Percentiles rank a stretch among this genome's conserved stretches.
Conservation (phyloP, 805 yeast species). For the Saccharomycopsis sp. region DNA sequence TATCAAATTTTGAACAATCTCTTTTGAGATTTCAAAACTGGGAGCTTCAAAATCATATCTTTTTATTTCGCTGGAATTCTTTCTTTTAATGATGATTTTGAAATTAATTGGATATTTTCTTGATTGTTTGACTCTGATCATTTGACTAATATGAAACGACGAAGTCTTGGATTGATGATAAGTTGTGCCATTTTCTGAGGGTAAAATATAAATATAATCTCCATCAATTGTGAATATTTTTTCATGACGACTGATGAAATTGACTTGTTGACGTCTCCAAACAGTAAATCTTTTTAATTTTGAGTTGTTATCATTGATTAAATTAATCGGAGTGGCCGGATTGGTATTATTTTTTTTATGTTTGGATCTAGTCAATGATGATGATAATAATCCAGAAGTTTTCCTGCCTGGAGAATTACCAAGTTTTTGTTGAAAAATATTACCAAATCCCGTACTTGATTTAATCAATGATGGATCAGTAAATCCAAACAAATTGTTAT, state of each 20-base stretch:
- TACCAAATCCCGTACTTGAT: constrained; percentile 16
- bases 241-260: constrained; percentile 71
- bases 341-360: constrained; percentile 1
- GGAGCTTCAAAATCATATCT: constrained; percentile 82
- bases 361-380: constrained; percentile 6
- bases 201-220: constrained; percentile 82
- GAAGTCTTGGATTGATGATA: constrained; percentile 57
- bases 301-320: constrained; percentile 20
- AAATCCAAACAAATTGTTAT: not conserved
- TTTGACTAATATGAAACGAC: constrained; percentile 75
- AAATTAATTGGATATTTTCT: constrained; percentile 67
- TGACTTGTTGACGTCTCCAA: constrained; percentile 80
- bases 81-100: constrained; percentile 65
- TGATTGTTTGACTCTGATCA: constrained; percentile 65
- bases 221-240: constrained; percentile 85
- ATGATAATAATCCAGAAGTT: constrained; percentile 10
- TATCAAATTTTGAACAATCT: constrained; percentile 63
- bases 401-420: constrained; percentile 17
- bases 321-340: constrained; percentile 3
- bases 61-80: constrained; percentile 47
- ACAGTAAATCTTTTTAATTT: constrained; percentile 77
- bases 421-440: constrained; percentile 22
- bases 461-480: not conserved
- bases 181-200: constrained; percentile 40
- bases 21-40: constrained; percentile 48